Percentiles rank a stretch among this genome's conserved stretches.
Evolutionary conservation across 1,139 yeast genomes (phyloP).

Genomic region (Meyerozyma smithsonii): DNA sequence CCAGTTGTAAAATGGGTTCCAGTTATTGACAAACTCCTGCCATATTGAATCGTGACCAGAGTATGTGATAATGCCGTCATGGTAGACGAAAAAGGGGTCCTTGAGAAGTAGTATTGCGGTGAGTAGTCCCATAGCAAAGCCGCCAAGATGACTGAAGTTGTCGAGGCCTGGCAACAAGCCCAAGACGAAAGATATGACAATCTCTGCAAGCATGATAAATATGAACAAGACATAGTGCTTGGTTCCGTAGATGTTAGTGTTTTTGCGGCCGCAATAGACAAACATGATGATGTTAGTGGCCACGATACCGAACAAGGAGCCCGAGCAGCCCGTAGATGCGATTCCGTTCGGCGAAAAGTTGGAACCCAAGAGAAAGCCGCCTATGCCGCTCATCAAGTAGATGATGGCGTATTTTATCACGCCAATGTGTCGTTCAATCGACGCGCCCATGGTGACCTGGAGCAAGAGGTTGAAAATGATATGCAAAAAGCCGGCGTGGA

Average conservation of each 20-base stretch:
- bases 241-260: slow-evolving; percentile 40
- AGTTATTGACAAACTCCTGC: slow-evolving; percentile 39
- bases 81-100: slow-evolving; percentile 52
- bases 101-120: slow-evolving; percentile 49
- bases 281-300: slow-evolving; percentile 59
- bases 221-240: slow-evolving; percentile 43
- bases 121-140: slow-evolving; percentile 61
- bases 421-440: slow-evolving; percentile 61
- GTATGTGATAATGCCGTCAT: slow-evolving; percentile 38
- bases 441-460: slow-evolving; percentile 59
- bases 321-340: slow-evolving; percentile 73
- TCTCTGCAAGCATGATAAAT: slow-evolving; percentile 48
- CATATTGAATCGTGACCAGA: slow-evolving; percentile 31
- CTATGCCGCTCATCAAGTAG: slow-evolving; percentile 59
- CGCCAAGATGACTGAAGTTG: slow-evolving; percentile 75
- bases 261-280: slow-evolving; percentile 49
- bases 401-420: slow-evolving; percentile 49
- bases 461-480: slow-evolving; percentile 60
- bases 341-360: slow-evolving; percentile 69
- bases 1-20: slow-evolving; percentile 37
- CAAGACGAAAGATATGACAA: slow-evolving; percentile 55
- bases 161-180: slow-evolving; percentile 74
- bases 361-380: slow-evolving; percentile 68
- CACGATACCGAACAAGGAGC: slow-evolving; percentile 66
- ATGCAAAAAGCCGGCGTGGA: slow-evolving; percentile 74